These are phyloP conservation scores for Cyathus striatus DNA, from an alignment of 768 basidiomycete species.

Conservation along the genomic window DNA sequence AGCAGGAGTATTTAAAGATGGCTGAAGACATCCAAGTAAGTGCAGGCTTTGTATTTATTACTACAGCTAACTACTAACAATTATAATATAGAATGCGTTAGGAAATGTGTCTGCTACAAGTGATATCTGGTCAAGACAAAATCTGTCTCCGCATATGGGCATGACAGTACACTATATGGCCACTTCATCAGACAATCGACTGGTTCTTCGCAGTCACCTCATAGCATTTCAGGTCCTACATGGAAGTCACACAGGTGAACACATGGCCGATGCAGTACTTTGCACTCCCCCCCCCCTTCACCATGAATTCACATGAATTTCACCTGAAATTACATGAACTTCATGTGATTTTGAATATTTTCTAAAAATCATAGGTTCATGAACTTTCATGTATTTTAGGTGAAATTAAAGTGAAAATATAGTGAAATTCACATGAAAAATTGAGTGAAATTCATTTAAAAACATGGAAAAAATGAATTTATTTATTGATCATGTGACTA, in stretches of 20 bases:
- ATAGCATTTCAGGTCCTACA: slow-evolving; percentile 23
- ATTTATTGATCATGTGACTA: no score
- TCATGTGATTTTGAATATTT: no score
- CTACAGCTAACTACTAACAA: neutral
- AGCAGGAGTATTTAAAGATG: slow-evolving; percentile 13
- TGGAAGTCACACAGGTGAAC: slow-evolving; percentile 22
- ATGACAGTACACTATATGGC: slow-evolving; percentile 23
- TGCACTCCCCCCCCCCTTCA: no score
- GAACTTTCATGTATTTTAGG: no score
- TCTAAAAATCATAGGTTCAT: no score
- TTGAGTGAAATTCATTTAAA: no score
- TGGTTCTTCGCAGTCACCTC: slow-evolving; percentile 16
- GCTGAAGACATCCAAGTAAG: neutral
- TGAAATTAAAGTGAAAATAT: no score
- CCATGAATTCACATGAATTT: no score
- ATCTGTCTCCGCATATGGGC: slow-evolving; percentile 21
- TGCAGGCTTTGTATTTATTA: neutral
- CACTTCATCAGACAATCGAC: slow-evolving; percentile 9
- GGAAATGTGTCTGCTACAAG: slow-evolving; percentile 25
- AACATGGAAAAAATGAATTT: no score
- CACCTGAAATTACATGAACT: no score
- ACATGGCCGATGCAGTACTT: slow-evolving; percentile 19
- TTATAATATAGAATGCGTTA: slow-evolving; percentile 12
- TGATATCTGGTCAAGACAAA: slow-evolving; percentile 26
- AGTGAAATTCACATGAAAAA: no score